Percentiles rank a stretch among this genome's conserved stretches.
Evolutionary conservation across 2,329 filamentous ascomycete genomes (phyloP).

Genomic region (Gnomoniopsis sp.): DNA sequence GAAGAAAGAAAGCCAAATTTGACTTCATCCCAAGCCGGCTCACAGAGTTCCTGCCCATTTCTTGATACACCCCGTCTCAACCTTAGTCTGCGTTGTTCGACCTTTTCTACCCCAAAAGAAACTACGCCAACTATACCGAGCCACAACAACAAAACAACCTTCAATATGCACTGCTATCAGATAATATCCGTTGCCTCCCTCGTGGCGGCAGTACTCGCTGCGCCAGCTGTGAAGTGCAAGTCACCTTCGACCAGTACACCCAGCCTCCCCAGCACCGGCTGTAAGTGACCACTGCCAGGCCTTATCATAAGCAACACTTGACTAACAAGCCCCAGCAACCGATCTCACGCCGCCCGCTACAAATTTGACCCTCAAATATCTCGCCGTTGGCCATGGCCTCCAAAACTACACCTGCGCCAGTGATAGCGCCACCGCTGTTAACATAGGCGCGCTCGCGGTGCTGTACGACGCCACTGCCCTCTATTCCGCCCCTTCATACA

Average conservation of each 20-base stretch:
- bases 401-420: conserved; percentile 65
- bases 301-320: too few species aligned
- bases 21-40: not conserved
- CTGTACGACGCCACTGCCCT: conserved; percentile 55
- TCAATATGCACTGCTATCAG: conserved; percentile 11
- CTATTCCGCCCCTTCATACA: conserved; percentile 38
- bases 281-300: conserved; percentile 23
- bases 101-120: not conserved
- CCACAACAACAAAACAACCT: not conserved
- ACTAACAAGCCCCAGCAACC: conserved; percentile 26
- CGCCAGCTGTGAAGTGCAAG: conserved; percentile 10
- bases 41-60: not conserved
- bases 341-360: conserved; percentile 43
- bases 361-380: conserved; percentile 44
- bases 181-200: conserved; percentile 7
- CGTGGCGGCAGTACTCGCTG: conserved; percentile 13
- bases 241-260: conserved; percentile 21
- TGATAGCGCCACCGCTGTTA: conserved; percentile 30
- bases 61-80: not conserved
- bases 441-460: conserved; percentile 55
- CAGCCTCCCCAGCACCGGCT: conserved; percentile 37
- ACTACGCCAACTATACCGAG: not conserved
- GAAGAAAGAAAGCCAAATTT: not conserved
- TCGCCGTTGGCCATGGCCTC: conserved; percentile 61
- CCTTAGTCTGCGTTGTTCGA: too few species aligned